phyloP scores from a whole-genome alignment of 139 green algal species.

The Coccomyxa sp. region DNA sequence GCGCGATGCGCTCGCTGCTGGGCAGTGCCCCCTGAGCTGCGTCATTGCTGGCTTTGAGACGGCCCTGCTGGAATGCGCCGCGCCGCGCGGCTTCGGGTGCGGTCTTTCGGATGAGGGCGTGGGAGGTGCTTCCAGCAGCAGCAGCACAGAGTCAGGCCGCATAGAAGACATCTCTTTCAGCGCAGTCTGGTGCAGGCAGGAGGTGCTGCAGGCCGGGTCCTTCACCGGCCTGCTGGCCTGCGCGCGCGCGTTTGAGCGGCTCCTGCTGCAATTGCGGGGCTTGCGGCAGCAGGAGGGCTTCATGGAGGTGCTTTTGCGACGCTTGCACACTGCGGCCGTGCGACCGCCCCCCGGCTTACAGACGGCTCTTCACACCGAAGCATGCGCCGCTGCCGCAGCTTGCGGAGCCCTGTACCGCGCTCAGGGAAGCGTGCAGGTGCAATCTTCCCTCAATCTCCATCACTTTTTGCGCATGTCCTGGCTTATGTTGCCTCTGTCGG shows the following conservation, averaged over 20 bases:
- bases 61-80: conserved; percentile 20
- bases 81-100: not conserved
- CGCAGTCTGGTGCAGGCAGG: not conserved
- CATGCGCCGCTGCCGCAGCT: not conserved
- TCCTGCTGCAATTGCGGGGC: not conserved
- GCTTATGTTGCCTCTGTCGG: too few relatives aligned
- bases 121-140: too few relatives aligned
- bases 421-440: not conserved
- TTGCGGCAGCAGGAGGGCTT: not conserved
- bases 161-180: too few relatives aligned
- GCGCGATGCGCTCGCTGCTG: not conserved
- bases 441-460: not conserved
- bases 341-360: not conserved
- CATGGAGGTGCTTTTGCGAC: not conserved
- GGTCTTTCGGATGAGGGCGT: not conserved
- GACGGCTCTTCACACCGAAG: not conserved
- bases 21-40: not conserved
- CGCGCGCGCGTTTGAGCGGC: not conserved
- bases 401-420: not conserved
- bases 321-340: not conserved
- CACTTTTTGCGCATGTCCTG: too few relatives aligned
- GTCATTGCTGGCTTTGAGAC: conserved; percentile 23
- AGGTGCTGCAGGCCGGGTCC: not conserved
- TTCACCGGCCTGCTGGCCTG: not conserved
- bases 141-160: not conserved